A percentile compares a stretch with the other conserved stretches of the same genome.
phyloP scores from a whole-genome alignment of 1,284 basidiomycete genomes.

The Lignosus rhinocerotis region DNA sequence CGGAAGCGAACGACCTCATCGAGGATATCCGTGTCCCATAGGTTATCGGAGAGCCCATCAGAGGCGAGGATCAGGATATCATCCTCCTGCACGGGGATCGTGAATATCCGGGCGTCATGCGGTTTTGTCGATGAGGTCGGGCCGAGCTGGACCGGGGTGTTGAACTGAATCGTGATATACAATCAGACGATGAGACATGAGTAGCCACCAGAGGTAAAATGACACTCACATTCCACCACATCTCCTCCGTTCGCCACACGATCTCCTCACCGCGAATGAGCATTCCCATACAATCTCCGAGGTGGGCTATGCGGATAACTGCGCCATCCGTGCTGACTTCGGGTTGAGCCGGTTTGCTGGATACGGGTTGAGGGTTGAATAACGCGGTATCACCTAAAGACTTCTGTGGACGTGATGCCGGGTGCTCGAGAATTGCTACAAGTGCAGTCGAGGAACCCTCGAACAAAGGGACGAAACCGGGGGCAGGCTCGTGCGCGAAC shows the following conservation, averaged over 20 bases:
- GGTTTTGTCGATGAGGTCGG: constrained; percentile 74
- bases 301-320: constrained; percentile 85
- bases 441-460: constrained; percentile 72
- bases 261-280: constrained; percentile 79
- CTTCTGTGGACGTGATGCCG: constrained; percentile 24
- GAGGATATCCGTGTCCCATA: constrained; percentile 94
- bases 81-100: constrained; percentile 78
- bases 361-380: constrained; percentile 23
- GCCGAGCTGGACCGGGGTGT: constrained; percentile 88
- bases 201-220: neutral
- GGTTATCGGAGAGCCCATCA: constrained; percentile 91
- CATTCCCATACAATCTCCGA: constrained; percentile 92
- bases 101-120: constrained; percentile 72
- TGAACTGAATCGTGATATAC: constrained; percentile 59
- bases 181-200: constrained; percentile 4
- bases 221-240: constrained; percentile 80
- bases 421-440: constrained; percentile 62
- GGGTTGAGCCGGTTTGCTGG: constrained; percentile 6
- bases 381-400: constrained; percentile 16
- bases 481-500: neutral
- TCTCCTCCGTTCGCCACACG: constrained; percentile 88
- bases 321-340: constrained; percentile 19
- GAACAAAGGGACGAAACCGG: constrained; percentile 41
- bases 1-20: constrained; percentile 82
- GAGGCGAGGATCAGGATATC: constrained; percentile 90